phyloP scores from a whole-genome alignment of 345 rosid genomes.

The Melastoma malabathricum region DNA sequence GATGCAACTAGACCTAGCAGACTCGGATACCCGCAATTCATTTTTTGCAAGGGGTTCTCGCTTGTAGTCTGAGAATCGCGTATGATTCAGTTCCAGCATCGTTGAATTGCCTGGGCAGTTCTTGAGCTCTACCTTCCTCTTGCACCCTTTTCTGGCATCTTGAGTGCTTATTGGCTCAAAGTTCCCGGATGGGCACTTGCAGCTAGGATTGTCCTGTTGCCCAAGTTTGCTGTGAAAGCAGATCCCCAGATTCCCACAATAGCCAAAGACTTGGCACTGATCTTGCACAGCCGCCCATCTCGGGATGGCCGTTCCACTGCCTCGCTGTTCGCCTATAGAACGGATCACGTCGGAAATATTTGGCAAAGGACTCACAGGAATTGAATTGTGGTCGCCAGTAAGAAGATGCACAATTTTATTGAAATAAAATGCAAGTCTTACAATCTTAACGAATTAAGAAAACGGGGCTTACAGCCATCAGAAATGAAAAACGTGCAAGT shows the following conservation, averaged over 20 bases:
- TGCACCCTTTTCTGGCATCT: slow-evolving; percentile 46
- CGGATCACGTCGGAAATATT: too few species aligned
- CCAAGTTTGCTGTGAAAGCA: slow-evolving; percentile 32
- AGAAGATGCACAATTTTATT: too few species aligned
- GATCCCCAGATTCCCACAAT: slow-evolving; percentile 53
- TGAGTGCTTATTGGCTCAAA: slow-evolving; percentile 37
- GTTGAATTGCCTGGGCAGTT: slow-evolving; percentile 36
- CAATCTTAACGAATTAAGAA: too few species aligned
- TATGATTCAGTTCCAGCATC: slow-evolving; percentile 37
- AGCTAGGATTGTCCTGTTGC: slow-evolving; percentile 16
- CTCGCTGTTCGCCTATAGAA: too few species aligned
- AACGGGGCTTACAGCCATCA: too few species aligned
- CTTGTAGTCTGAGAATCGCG: slow-evolving; percentile 35
- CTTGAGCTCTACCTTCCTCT: slow-evolving; percentile 35
- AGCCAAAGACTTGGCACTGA: slow-evolving; percentile 54
- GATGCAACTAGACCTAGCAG: slow-evolving; percentile 41
- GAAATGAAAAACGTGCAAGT: too few species aligned
- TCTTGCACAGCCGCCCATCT: slow-evolving; percentile 52
- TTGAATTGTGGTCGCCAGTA: too few species aligned
- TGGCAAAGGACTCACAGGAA: too few species aligned
- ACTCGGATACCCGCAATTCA: slow-evolving; percentile 21
- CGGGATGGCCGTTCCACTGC: slow-evolving; percentile 10
- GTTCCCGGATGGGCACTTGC: slow-evolving; percentile 55
- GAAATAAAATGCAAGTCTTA: too few species aligned
- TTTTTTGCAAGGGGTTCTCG: slow-evolving; percentile 15